Conservation (phyloP, 768 basidiomycete genomes). For the Ramaria sp. region DNA sequence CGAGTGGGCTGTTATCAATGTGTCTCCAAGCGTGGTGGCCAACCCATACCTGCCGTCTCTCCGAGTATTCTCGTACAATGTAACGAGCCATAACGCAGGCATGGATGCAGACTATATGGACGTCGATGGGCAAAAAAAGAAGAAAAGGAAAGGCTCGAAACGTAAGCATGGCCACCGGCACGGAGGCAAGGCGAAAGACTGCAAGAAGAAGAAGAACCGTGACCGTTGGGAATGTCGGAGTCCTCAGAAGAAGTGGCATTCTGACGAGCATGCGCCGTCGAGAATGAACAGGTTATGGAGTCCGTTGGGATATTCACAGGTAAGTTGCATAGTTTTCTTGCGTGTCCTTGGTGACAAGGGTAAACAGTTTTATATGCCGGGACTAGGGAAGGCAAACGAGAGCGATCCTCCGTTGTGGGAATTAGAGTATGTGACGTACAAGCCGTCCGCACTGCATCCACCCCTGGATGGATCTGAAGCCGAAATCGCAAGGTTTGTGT, state of each 20-base stretch:
- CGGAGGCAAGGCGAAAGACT: slow-evolving; percentile 33
- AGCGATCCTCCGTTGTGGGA: slow-evolving; percentile 47
- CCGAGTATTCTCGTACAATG: slow-evolving; percentile 73
- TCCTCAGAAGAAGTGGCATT: slow-evolving; percentile 43
- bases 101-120: slow-evolving; percentile 8
- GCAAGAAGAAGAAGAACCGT: slow-evolving; percentile 38
- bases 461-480: slow-evolving; percentile 13
- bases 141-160: slow-evolving; percentile 22
- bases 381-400: slow-evolving; percentile 37
- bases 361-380: slow-evolving; percentile 55
- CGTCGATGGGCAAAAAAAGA: slow-evolving; percentile 12
- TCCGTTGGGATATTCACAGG: slow-evolving; percentile 81
- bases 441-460: slow-evolving; percentile 30
- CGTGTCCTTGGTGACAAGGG: slow-evolving; percentile 5
- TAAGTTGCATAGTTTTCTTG: slow-evolving; percentile 24
- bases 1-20: slow-evolving; percentile 68
- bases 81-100: slow-evolving; percentile 6
- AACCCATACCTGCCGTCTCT: slow-evolving; percentile 77
- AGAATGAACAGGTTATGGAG: slow-evolving; percentile 58
- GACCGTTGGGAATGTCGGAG: slow-evolving; percentile 57
- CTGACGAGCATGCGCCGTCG: slow-evolving; percentile 56
- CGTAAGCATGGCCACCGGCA: slow-evolving; percentile 40
- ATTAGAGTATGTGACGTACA: slow-evolving; percentile 72
- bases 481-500: slow-evolving; percentile 20
- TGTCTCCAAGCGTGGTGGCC: slow-evolving; percentile 76